These are phyloP conservation scores for Begonia masoniana DNA, from an alignment of 306 rosid genomes.

Conservation along the genomic window DNA sequence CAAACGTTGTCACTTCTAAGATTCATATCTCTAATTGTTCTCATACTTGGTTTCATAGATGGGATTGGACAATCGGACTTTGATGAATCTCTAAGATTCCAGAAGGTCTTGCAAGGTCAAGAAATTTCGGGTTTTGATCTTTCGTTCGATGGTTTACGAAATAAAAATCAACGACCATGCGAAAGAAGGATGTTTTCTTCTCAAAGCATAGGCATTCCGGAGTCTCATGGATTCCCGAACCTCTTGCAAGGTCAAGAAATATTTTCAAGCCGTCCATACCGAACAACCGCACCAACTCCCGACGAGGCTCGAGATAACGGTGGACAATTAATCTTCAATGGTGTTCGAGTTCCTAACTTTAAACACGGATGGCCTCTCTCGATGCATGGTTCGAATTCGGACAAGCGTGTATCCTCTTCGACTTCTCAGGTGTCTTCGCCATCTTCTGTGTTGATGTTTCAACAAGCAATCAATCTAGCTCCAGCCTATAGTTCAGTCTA, in stretches of 20 bases:
- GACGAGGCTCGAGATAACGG: slow-evolving; percentile 38
- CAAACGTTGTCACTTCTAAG: not conserved
- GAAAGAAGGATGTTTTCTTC: slow-evolving; percentile 58
- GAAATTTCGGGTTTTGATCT: slow-evolving; percentile 71
- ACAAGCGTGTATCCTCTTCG: slow-evolving; percentile 31
- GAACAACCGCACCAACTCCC: slow-evolving; percentile 29
- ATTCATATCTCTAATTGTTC: slow-evolving; percentile 2
- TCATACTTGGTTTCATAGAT: slow-evolving; percentile 33
- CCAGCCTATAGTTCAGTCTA: slow-evolving; percentile 17
- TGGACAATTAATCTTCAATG: slow-evolving; percentile 37
- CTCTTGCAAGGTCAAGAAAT: slow-evolving; percentile 99
- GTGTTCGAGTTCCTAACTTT: slow-evolving; percentile 37
- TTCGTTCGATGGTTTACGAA: slow-evolving; percentile 35
- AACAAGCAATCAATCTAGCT: slow-evolving; percentile 51
- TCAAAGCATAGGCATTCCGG: slow-evolving; percentile 61
- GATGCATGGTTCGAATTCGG: slow-evolving; percentile 30
- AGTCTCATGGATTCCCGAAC: slow-evolving; percentile 80
- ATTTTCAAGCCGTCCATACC: slow-evolving; percentile 52
- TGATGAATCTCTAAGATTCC: slow-evolving; percentile 90
- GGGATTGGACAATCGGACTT: slow-evolving; percentile 85
- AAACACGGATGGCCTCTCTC: slow-evolving; percentile 46
- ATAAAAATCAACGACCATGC: slow-evolving; percentile 34
- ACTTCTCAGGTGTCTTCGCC: slow-evolving; percentile 86
- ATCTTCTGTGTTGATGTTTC: slow-evolving; percentile 89
- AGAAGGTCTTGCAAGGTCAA: slow-evolving; percentile 99